Conservation (phyloP, 1,284 basidiomycete genomes). For the Puccinia brachypodii region DNA sequence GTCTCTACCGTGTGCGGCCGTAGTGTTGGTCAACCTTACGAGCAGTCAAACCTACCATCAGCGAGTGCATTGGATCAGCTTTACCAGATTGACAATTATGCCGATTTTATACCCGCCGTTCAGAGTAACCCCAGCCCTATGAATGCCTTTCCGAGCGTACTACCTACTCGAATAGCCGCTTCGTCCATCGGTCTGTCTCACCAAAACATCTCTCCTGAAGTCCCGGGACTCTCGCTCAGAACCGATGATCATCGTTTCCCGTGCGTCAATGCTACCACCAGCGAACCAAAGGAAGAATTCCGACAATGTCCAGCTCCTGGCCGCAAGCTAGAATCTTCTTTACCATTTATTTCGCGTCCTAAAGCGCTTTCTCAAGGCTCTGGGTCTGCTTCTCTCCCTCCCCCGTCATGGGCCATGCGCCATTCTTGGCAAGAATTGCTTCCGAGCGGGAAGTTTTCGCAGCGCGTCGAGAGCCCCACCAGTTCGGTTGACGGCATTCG, state of each 20-base stretch:
- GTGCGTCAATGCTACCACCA: background rate
- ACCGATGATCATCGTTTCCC: background rate
- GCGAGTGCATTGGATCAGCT: background rate
- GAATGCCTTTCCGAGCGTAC: background rate
- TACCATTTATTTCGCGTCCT: conserved; percentile 3
- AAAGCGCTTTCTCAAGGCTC: conserved; percentile 27
- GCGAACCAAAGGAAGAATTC: background rate
- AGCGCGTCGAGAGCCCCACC: conserved; percentile 6
- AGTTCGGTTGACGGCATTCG: conserved; percentile 16
- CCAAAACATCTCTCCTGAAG: background rate
- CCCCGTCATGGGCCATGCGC: conserved; percentile 23
- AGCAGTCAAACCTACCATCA: background rate
- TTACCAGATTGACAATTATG: background rate
- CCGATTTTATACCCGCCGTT: background rate
- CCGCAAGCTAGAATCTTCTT: conserved; percentile 12
- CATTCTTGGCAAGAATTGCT: conserved; percentile 27
- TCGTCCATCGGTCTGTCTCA: background rate
- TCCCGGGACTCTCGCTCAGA: background rate
- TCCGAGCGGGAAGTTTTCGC: background rate
- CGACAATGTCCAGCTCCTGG: background rate
- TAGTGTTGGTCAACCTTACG: background rate
- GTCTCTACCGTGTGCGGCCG: conserved; percentile 24
- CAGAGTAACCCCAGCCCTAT: background rate
- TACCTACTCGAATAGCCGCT: background rate
- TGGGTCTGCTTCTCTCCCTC: conserved; percentile 18